These are phyloP conservation scores for Boletellus sp. DNA, from an alignment of 768 basidiomycete genomes.

Conservation along the genomic window DNA sequence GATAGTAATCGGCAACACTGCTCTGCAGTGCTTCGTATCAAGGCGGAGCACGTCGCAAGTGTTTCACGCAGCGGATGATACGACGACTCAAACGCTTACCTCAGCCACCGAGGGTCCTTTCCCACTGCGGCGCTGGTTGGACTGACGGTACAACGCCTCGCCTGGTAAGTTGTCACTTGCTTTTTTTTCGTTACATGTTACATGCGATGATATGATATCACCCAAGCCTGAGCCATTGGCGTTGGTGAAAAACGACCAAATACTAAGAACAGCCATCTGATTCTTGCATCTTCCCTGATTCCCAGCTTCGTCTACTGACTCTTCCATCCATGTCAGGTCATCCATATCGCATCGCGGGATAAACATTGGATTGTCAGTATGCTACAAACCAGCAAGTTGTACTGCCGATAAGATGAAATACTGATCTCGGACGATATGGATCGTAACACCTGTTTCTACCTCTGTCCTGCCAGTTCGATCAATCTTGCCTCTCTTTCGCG, in stretches of 20 bases:
- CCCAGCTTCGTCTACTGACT: constrained; percentile 10
- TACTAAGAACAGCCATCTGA: constrained; percentile 37
- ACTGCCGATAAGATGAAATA: neutral
- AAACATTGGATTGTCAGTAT: neutral
- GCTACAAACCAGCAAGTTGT: neutral
- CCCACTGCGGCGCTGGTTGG: too few relatives aligned
- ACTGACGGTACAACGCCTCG: neutral
- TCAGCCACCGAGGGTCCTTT: too few relatives aligned
- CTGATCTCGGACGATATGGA: neutral
- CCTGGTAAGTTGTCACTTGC: constrained; percentile 1
- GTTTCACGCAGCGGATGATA: too few relatives aligned
- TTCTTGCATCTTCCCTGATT: neutral
- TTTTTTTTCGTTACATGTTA: neutral
- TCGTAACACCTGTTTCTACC: neutral
- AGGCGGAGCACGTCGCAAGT: too few relatives aligned
- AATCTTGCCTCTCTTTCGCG: constrained; percentile 57
- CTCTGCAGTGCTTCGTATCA: too few relatives aligned
- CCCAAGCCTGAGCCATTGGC: constrained; percentile 29
- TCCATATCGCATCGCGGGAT: neutral
- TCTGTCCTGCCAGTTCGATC: constrained; percentile 30
- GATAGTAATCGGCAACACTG: too few relatives aligned
- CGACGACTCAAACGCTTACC: too few relatives aligned
- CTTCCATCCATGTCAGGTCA: constrained; percentile 4
- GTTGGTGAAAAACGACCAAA: constrained; percentile 28
- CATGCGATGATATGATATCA: constrained; percentile 25